Conservation (phyloP, 1,284 basidiomycete species). For the Leccinum pachyderme region DNA sequence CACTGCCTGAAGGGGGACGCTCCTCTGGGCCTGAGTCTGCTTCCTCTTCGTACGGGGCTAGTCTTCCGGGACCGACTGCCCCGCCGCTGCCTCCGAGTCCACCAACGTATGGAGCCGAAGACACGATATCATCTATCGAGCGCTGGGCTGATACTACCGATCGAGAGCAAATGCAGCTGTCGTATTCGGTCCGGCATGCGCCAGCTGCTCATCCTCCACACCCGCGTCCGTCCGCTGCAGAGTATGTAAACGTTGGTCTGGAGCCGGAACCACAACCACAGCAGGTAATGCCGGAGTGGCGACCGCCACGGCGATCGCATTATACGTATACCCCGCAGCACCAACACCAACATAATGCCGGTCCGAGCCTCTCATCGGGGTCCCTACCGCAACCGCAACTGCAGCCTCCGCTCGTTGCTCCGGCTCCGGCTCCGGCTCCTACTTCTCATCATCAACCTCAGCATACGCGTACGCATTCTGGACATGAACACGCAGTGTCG, state of each 20-base stretch:
- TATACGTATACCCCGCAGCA: slow-evolving; percentile 28
- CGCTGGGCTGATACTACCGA: slow-evolving; percentile 18
- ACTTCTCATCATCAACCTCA: background rate
- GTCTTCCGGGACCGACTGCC: slow-evolving; percentile 5
- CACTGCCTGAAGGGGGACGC: slow-evolving; percentile 9
- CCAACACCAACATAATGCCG: background rate
- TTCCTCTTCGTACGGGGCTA: background rate
- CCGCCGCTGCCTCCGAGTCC: background rate
- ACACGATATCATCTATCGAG: slow-evolving; percentile 6
- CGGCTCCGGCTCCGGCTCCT: background rate
- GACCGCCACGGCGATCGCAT: slow-evolving; percentile 29
- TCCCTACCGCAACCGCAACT: background rate
- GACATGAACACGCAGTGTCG: background rate
- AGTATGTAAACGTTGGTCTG: slow-evolving; percentile 9
- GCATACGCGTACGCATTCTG: background rate
- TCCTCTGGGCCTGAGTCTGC: slow-evolving; percentile 4
- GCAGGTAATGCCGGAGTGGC: slow-evolving; percentile 27
- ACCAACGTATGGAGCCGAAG: slow-evolving; percentile 20
- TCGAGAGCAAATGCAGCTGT: slow-evolving; percentile 14
- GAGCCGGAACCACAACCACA: background rate
- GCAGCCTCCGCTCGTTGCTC: background rate
- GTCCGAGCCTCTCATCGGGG: background rate
- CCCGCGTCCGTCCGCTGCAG: background rate
- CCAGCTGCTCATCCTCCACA: background rate
- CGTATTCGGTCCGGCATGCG: background rate